Evolutionary conservation across 805 yeast genomes (phyloP).

Genomic region (Trichomonascus vanleenenianus): DNA sequence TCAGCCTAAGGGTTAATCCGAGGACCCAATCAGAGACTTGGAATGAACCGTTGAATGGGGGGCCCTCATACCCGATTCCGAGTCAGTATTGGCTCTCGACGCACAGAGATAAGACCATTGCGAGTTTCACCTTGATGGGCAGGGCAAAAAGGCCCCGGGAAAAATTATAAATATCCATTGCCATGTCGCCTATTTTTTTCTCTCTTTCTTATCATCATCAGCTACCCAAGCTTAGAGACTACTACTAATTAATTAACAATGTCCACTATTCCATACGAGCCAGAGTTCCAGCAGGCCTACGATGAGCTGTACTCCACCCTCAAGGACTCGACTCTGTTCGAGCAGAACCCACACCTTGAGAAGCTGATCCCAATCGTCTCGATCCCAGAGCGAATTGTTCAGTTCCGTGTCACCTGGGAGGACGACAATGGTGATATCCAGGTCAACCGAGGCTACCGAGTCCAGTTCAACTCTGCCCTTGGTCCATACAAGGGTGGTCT

Average conservation of each 20-base stretch:
- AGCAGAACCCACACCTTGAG: conserved; percentile 82
- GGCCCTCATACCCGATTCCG: too few species aligned
- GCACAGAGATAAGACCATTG: too few species aligned
- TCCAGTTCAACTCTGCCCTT: conserved; percentile 94
- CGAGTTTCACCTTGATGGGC: too few species aligned
- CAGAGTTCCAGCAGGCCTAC: conserved; percentile 99
- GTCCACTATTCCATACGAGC: conserved; percentile 62
- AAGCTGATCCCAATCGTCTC: conserved; percentile 84
- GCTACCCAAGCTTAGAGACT: too few species aligned
- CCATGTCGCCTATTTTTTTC: neutral
- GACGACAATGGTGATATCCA: conserved; percentile 86
- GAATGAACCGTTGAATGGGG: too few species aligned
- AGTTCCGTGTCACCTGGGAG: conserved; percentile 98
- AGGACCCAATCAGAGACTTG: too few species aligned
- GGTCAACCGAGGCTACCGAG: conserved; percentile 97
- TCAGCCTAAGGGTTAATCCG: too few species aligned
- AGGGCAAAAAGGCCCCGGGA: too few species aligned
- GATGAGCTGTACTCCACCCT: conserved; percentile 84
- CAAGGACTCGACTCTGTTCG: conserved; percentile 84
- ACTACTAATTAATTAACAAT: neutral
- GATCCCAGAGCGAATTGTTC: conserved; percentile 91
- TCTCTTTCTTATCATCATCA: neutral
- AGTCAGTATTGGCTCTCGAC: too few species aligned
- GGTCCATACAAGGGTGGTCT: conserved; percentile 99
- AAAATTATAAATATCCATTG: neutral